Conservation (phyloP, 1,139 yeast genomes). For the Sugiyamaella castrensis region DNA sequence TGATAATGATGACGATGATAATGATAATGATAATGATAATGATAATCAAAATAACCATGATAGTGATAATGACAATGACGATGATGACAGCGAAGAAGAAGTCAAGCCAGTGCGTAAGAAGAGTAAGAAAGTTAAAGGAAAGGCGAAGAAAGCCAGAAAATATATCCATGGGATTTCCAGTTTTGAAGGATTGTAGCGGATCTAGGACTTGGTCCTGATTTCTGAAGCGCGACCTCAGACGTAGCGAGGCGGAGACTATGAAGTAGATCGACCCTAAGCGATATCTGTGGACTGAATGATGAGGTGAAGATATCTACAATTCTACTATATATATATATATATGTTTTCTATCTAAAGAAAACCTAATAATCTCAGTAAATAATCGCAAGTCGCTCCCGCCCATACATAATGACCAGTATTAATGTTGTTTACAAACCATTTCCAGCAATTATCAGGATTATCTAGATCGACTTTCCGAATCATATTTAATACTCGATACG, state of each 20-base stretch:
- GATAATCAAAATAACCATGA: constrained; percentile 13
- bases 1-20: constrained; percentile 32
- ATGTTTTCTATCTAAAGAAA: constrained; percentile 32
- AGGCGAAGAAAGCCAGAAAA: constrained; percentile 35
- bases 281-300: too few species aligned
- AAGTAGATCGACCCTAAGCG: too few species aligned
- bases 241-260: background rate
- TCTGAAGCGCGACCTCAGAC: too few species aligned
- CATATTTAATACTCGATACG: constrained; percentile 64
- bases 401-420: constrained; percentile 76
- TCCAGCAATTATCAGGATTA: constrained; percentile 79
- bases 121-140: constrained; percentile 25
- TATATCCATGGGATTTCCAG: constrained; percentile 60
- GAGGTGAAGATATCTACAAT: background rate
- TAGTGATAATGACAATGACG: constrained; percentile 16
- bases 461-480: constrained; percentile 72
- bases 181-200: constrained; percentile 23
- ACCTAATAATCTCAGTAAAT: constrained; percentile 51
- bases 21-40: constrained; percentile 44
- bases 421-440: constrained; percentile 71
- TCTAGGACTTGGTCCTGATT: background rate
- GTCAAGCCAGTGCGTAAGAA: constrained; percentile 16
- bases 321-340: background rate
- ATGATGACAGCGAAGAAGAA: constrained; percentile 21
- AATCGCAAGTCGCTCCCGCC: constrained; percentile 75